A percentile compares a stretch with the other conserved stretches of the same genome.
phyloP scores from a whole-genome alignment of 1,139 yeast genomes.

The Hyphopichia fennica region DNA sequence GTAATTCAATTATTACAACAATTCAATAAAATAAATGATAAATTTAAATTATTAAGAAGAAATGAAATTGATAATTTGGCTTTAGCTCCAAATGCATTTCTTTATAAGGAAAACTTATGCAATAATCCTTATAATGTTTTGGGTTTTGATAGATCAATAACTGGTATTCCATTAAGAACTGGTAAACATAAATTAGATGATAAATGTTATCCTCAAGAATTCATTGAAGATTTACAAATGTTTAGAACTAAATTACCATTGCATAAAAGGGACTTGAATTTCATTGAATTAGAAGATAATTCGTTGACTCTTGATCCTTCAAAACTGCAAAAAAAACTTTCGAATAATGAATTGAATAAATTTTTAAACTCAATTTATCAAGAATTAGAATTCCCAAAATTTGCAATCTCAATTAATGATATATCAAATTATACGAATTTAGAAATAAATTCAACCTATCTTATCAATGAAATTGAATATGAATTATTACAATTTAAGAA shows the following conservation, averaged over 20 bases:
- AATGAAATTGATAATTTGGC: constrained; percentile 32
- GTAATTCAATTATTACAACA: constrained; percentile 33
- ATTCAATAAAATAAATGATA: constrained; percentile 36
- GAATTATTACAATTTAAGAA: constrained; percentile 33
- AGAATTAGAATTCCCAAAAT: constrained; percentile 26
- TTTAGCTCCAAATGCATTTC: constrained; percentile 27
- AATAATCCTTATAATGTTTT: constrained; percentile 42
- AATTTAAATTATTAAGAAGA: constrained; percentile 37
- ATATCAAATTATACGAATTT: constrained; percentile 32
- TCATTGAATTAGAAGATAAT: constrained; percentile 29
- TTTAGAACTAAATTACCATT: constrained; percentile 31
- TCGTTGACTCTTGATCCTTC: constrained; percentile 22
- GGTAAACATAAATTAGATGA: constrained; percentile 19
- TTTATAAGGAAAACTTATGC: constrained; percentile 30
- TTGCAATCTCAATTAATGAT: constrained; percentile 27
- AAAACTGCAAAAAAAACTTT: constrained; percentile 5
- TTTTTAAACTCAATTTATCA: constrained; percentile 20
- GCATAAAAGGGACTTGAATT: constrained; percentile 41
- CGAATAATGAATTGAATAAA: constrained; percentile 4
- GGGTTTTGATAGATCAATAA: constrained; percentile 43
- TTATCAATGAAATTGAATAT: constrained; percentile 21
- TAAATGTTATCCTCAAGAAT: constrained; percentile 36
- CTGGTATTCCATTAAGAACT: constrained; percentile 40
- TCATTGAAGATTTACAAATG: constrained; percentile 40
- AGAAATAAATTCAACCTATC: constrained; percentile 9